A percentile compares a stretch with the other conserved stretches of the same genome.
phyloP scores from a whole-genome alignment of 2,329 filamentous ascomycete genomes.

The Talaromyces pinophilus region DNA sequence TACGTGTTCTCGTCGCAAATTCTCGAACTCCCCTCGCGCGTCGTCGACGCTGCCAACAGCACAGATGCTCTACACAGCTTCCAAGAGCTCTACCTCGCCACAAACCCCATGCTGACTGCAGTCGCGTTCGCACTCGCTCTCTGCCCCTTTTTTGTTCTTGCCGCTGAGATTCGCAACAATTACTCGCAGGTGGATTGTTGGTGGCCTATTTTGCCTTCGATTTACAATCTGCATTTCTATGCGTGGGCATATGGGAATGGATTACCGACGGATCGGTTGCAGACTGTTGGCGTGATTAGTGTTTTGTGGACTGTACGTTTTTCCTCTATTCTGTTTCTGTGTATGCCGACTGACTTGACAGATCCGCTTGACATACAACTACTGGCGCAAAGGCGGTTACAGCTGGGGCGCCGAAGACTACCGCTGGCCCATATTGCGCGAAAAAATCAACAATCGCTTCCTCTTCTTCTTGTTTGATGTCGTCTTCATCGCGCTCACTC shows the following conservation, averaged over 20 bases:
- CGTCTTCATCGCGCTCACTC: slow-evolving; percentile 81
- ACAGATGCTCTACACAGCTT: slow-evolving; percentile 65
- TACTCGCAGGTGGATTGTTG: slow-evolving; percentile 94
- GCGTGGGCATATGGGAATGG: slow-evolving; percentile 78
- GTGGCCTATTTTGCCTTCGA: slow-evolving; percentile 85
- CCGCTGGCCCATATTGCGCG: slow-evolving; percentile 78
- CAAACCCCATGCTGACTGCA: slow-evolving; percentile 80
- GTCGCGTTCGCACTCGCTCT: slow-evolving; percentile 71
- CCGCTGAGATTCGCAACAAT: slow-evolving; percentile 85
- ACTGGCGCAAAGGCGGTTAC: slow-evolving; percentile 94
- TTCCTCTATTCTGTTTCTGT: not conserved
- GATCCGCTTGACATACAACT: slow-evolving; percentile 88
- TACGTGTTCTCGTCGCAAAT: slow-evolving; percentile 65
- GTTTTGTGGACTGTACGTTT: slow-evolving; percentile 74
- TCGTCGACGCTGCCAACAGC: slow-evolving; percentile 62
- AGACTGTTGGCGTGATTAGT: slow-evolving; percentile 70
- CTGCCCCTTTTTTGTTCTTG: slow-evolving; percentile 69
- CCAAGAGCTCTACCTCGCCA: slow-evolving; percentile 72
- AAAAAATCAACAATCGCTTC: slow-evolving; percentile 67
- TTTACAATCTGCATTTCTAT: slow-evolving; percentile 83
- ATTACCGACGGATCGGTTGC: slow-evolving; percentile 68
- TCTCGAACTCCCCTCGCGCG: slow-evolving; percentile 66
- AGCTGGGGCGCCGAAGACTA: slow-evolving; percentile 89
- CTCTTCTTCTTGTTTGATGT: slow-evolving; percentile 84
- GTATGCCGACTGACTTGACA: slow-evolving; percentile 36